These are phyloP conservation scores for Chaetomiaceae sp. DNA, from an alignment of 2,329 filamentous ascomycete species.

Conservation along the genomic window DNA sequence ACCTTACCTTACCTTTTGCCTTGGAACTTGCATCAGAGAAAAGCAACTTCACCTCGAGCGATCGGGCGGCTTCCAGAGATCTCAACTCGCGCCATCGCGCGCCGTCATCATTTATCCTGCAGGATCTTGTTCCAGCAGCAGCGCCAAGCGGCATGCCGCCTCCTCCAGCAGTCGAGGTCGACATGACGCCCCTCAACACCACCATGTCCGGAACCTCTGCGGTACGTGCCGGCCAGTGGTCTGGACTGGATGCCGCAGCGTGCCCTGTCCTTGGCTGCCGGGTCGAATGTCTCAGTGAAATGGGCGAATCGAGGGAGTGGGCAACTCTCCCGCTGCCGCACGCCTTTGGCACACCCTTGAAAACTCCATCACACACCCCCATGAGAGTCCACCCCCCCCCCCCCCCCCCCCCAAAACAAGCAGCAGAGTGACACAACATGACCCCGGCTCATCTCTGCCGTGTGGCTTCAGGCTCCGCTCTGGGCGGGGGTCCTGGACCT, in stretches of 20 bases:
- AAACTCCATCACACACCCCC: too few relatives aligned
- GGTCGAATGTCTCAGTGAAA: constrained; percentile 5
- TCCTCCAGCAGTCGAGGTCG: not conserved
- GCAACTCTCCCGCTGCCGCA: not conserved
- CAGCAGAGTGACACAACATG: not conserved
- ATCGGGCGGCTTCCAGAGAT: not conserved
- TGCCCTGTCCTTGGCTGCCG: not conserved
- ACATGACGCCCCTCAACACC: not conserved
- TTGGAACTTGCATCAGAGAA: too few relatives aligned
- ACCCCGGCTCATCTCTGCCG: constrained; percentile 8
- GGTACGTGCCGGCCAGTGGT: not conserved
- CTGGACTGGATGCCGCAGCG: not conserved
- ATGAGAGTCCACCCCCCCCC: not conserved
- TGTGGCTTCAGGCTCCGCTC: constrained; percentile 6
- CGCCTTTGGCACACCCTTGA: not conserved
- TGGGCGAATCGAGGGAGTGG: not conserved
- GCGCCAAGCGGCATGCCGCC: constrained; percentile 7
- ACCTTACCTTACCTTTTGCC: too few relatives aligned
- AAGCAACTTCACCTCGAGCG: too few relatives aligned
- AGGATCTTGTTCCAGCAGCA: constrained; percentile 16
- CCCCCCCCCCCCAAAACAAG: not conserved
- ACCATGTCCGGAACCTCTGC: too few relatives aligned
- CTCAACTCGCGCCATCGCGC: constrained; percentile 13
- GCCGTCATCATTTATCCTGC: constrained; percentile 13
- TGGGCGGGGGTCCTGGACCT: constrained; percentile 4